These are phyloP conservation scores for Camelina hispida DNA, from an alignment of 345 rosid genomes.

Conservation along the genomic window DNA sequence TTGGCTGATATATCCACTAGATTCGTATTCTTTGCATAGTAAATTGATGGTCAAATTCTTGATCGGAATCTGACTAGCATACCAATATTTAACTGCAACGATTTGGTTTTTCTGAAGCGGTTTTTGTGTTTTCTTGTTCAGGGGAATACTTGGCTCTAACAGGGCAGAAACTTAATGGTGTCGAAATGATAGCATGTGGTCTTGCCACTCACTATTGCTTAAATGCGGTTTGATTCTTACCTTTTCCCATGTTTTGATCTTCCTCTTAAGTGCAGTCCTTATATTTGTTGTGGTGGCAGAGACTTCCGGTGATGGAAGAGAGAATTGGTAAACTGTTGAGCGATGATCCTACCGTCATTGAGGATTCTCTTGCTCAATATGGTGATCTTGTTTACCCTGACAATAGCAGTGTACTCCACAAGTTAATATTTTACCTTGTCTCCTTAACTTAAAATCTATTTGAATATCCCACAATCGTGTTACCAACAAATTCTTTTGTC, in stretches of 20 bases:
- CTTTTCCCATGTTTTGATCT: constrained; percentile 23
- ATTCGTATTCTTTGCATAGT: too few species aligned
- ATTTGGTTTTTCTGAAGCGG: constrained; percentile 19
- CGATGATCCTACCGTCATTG: constrained; percentile 78
- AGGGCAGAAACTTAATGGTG: constrained; percentile 87
- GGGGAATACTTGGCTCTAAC: constrained; percentile 94
- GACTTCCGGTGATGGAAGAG: constrained; percentile 75
- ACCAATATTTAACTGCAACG: constrained; percentile 7
- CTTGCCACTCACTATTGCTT: constrained; percentile 90
- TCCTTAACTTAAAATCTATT: constrained; percentile 20
- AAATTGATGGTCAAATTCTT: not conserved
- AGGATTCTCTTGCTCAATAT: constrained; percentile 81
- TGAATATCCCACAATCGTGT: not conserved
- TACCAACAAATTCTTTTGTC: constrained; percentile 28
- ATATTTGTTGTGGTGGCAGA: constrained; percentile 52
- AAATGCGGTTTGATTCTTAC: constrained; percentile 57
- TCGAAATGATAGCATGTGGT: constrained; percentile 90
- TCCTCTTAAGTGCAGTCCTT: constrained; percentile 20
- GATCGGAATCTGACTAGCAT: constrained; percentile 14
- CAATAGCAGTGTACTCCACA: constrained; percentile 61
- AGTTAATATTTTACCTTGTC: constrained; percentile 48
- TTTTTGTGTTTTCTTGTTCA: constrained; percentile 41
- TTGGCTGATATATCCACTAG: too few species aligned
- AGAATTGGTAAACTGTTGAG: constrained; percentile 78
- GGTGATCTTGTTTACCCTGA: constrained; percentile 88